phyloP scores from a whole-genome alignment of 176 grass and related monocot species.

The Triticum timopheevii region DNA sequence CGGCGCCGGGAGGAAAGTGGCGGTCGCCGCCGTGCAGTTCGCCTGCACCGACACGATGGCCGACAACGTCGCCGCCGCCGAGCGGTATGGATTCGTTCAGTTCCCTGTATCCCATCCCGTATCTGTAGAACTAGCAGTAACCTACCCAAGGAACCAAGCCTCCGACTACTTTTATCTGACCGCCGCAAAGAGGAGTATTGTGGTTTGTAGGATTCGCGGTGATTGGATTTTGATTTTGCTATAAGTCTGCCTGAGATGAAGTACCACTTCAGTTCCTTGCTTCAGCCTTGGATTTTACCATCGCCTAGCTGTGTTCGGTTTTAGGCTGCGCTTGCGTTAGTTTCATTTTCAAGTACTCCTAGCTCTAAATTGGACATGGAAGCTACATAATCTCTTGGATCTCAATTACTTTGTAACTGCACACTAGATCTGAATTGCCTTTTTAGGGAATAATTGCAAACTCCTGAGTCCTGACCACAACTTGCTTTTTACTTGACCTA shows the following conservation, averaged over 20 bases:
- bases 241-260: neutral
- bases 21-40: slow-evolving; percentile 89
- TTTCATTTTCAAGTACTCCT: neutral
- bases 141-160: neutral
- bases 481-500: neutral
- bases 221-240: neutral
- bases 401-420: neutral
- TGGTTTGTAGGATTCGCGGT: neutral
- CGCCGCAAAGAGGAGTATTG: neutral
- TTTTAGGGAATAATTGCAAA: neutral
- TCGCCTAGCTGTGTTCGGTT: neutral
- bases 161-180: neutral
- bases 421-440: neutral
- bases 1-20: slow-evolving; percentile 60
- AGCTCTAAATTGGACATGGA: neutral
- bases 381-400: neutral
- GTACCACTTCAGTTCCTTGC: neutral
- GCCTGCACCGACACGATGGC: slow-evolving; percentile 76
- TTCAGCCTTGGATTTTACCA: neutral
- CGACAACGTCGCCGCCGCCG: slow-evolving; percentile 77
- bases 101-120: neutral
- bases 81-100: slow-evolving; percentile 49
- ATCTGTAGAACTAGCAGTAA: no score
- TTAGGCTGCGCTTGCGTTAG: neutral
- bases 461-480: neutral